Conservation (phyloP, 768 basidiomycete species). For the Mycena venus region DNA sequence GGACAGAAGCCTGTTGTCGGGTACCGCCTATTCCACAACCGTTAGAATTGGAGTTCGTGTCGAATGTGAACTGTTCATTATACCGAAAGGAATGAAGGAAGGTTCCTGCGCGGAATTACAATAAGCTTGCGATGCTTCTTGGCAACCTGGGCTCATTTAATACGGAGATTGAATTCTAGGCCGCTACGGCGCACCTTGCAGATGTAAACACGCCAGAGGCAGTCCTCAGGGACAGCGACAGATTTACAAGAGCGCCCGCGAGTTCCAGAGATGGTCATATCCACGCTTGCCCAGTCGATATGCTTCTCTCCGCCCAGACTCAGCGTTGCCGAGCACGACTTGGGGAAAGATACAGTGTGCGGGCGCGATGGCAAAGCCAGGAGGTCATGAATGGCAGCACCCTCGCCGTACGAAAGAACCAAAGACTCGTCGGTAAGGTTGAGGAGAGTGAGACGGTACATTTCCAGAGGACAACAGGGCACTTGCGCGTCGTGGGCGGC, state of each 20-base stretch:
- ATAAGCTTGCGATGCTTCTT: conserved; percentile 61
- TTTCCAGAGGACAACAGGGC: background rate
- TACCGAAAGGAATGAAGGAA: conserved; percentile 65
- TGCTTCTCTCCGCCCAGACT: conserved; percentile 39
- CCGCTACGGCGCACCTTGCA: conserved; percentile 57
- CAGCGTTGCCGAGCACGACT: conserved; percentile 29
- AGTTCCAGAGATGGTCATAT: conserved; percentile 31
- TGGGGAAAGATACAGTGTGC: conserved; percentile 36
- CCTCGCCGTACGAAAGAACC: conserved; percentile 26
- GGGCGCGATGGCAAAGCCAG: conserved; percentile 41
- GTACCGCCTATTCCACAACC: conserved; percentile 56
- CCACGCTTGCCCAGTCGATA: conserved; percentile 11
- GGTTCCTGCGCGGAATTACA: conserved; percentile 71
- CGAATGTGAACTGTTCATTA: background rate
- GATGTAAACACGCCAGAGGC: conserved; percentile 72
- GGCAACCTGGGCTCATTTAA: conserved; percentile 54
- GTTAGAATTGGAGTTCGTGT: background rate
- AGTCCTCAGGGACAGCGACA: conserved; percentile 55
- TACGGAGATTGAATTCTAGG: background rate
- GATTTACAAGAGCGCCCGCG: conserved; percentile 59
- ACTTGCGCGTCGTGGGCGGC: background rate
- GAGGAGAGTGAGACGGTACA: conserved; percentile 31
- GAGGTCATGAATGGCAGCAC: conserved; percentile 3
- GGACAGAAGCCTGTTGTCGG: conserved; percentile 77
- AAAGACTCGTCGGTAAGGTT: conserved; percentile 34